Evolutionary conservation across 345 rosid species (phyloP), one percentile per base, ranked within the genome.

Genomic region (Atalantia buxifolia): DNA sequence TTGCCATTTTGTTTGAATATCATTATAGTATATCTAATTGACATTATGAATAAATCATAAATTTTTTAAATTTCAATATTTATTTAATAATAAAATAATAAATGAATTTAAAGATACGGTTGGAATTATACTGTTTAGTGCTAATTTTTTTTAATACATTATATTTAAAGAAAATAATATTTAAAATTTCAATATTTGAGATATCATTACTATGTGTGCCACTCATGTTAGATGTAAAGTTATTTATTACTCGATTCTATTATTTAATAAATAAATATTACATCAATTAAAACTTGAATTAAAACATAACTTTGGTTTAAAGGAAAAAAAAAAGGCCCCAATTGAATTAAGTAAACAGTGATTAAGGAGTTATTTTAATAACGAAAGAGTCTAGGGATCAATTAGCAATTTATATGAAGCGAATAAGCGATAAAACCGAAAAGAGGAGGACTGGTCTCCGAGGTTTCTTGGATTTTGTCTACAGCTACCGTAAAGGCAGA

Each of bases 121-220:
- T 42, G 48, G 13, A 42, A 42, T 42, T 42, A 2, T 42, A 42
- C 12, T 42, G 14, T 42, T 42, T 42, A 42, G 48, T 42, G 1
- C 16, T 42, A 42, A 42, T 42, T 42, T 10, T 42, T 10, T 42
- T 10, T 42, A 42, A 1, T 42, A 42, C 0, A 42, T 42, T 42
- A 42, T 42, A 42, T 4, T 42, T 42, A 0, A 10, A 42, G 14
- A 42, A 42, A 42, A 40, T 40, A 0, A 40, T 40, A 2, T 8
- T 38, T 9, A 38, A 38, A 38, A 38, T 38, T 38, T 8, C 0
- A 40, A 40, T 40, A 40, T 40, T 9, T 42, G 4, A 12, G 1
- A 42, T 42, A 0, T 10, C 3, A 42, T 42, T 42, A 3, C 0
- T 42, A 10, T 0, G 0, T 0, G 4, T 42, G 1, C 0, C 1